Evolutionary conservation across 768 basidiomycete species (phyloP).

Genomic region (Chalciporus sphaerocephalus): DNA sequence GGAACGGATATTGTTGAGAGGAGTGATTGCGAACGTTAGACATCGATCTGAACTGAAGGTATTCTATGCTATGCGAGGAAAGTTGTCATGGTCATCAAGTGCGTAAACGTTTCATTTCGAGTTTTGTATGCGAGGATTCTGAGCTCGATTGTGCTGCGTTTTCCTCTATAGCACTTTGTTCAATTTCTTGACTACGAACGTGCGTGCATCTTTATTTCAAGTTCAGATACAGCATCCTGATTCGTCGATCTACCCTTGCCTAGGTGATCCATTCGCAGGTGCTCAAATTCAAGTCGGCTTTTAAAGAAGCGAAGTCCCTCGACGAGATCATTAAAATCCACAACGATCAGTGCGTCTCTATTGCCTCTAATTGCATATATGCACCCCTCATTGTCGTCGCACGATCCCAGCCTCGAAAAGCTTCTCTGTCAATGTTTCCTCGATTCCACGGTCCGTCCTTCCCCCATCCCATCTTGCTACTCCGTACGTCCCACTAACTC

Average conservation of each 20-base stretch:
- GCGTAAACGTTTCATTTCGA: conserved; percentile 26
- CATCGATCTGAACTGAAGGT: conserved; percentile 52
- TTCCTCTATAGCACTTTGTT: conserved; percentile 47
- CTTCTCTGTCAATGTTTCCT: conserved; percentile 62
- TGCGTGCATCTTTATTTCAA: conserved; percentile 28
- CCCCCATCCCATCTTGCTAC: neutral
- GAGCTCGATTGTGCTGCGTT: conserved; percentile 4
- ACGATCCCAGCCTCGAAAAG: conserved; percentile 48
- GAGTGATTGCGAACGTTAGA: conserved; percentile 35
- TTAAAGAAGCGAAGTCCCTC: conserved; percentile 55
- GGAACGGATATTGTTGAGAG: conserved; percentile 64
- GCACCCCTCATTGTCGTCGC: neutral
- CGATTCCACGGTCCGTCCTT: conserved; percentile 47
- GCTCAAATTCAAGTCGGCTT: conserved; percentile 51
- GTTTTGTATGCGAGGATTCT: neutral
- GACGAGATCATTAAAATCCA: conserved; percentile 75
- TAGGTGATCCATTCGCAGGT: conserved; percentile 70
- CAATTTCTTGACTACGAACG: conserved; percentile 72
- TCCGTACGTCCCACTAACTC: neutral
- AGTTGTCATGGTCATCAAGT: conserved; percentile 84
- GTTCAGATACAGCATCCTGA: neutral
- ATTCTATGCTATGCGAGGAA: conserved; percentile 72
- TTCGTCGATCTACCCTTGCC: neutral
- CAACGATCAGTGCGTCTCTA: conserved; percentile 57
- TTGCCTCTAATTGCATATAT: neutral